Evolutionary conservation across 495 filamentous ascomycete species (phyloP).

Genomic region (Penicillium arizonense): DNA sequence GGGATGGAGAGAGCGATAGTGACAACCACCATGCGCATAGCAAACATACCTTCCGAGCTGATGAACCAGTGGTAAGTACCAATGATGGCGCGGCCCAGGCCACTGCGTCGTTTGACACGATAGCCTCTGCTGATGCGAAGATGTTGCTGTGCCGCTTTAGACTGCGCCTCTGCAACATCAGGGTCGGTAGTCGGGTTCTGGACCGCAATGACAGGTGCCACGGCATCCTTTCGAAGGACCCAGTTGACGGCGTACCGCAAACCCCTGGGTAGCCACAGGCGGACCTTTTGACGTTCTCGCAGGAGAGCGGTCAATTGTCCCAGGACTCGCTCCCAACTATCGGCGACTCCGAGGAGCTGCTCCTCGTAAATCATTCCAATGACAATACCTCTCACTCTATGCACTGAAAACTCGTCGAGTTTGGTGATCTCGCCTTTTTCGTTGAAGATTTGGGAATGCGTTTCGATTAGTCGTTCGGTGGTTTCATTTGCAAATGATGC

Average conservation of each 20-base stretch:
- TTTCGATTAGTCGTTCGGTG: slow-evolving; percentile 24
- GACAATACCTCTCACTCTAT: slow-evolving; percentile 17
- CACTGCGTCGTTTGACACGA: slow-evolving; percentile 19
- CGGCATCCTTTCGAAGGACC: slow-evolving; percentile 12
- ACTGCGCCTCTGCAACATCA: slow-evolving; percentile 20
- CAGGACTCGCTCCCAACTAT: slow-evolving; percentile 20
- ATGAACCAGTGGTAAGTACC: slow-evolving; percentile 31
- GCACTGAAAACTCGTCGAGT: slow-evolving; percentile 10
- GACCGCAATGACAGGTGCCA: slow-evolving; percentile 15
- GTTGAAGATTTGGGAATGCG: slow-evolving; percentile 26
- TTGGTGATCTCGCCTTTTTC: slow-evolving; percentile 18
- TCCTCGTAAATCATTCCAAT: slow-evolving; percentile 33
- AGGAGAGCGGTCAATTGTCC: slow-evolving; percentile 19
- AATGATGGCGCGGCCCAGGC: slow-evolving; percentile 20
- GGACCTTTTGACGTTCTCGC: slow-evolving; percentile 21
- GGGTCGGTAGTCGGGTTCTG: slow-evolving; percentile 17
- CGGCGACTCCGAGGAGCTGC: slow-evolving; percentile 23
- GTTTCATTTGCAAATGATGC: slow-evolving; percentile 21
- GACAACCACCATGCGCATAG: slow-evolving; percentile 37
- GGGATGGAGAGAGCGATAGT: slow-evolving; percentile 42
- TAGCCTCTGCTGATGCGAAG: slow-evolving; percentile 32
- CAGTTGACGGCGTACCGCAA: slow-evolving; percentile 26
- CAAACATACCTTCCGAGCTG: slow-evolving; percentile 36
- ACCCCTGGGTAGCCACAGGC: slow-evolving; percentile 25
- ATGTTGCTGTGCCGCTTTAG: slow-evolving; percentile 26